These are phyloP conservation scores for Catunica adiposa DNA, from an alignment of 2,329 filamentous ascomycete genomes.

Conservation along the genomic window DNA sequence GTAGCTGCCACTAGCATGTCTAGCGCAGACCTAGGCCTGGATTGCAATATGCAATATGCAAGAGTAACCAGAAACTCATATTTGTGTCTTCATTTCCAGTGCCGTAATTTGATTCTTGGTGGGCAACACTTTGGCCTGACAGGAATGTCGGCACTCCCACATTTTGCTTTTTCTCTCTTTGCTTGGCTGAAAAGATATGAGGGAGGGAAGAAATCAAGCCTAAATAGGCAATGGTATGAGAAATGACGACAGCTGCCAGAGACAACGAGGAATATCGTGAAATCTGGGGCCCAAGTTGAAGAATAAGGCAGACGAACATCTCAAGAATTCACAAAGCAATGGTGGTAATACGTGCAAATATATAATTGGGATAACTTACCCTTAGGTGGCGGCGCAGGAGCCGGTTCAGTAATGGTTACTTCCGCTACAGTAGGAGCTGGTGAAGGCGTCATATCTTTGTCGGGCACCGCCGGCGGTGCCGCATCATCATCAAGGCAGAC, in stretches of 20 bases:
- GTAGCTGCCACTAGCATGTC: neutral
- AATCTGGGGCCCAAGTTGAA: neutral
- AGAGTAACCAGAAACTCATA: neutral
- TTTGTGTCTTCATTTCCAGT: neutral
- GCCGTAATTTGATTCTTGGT: neutral
- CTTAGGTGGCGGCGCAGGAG: slow-evolving; percentile 8
- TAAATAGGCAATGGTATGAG: neutral
- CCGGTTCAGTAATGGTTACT: slow-evolving; percentile 1
- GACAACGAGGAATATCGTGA: neutral
- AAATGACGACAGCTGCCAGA: slow-evolving; percentile 2
- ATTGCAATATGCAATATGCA: slow-evolving; percentile 1
- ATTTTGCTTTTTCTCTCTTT: neutral
- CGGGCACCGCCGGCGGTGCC: slow-evolving; percentile 9
- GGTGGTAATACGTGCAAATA: neutral
- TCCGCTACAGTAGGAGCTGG: neutral
- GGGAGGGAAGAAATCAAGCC: neutral
- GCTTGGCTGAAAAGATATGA: neutral
- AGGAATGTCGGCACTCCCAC: too few species aligned
- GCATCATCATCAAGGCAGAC: slow-evolving; percentile 51
- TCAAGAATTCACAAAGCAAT: neutral
- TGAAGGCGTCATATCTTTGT: slow-evolving; percentile 2
- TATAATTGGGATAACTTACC: slow-evolving; percentile 7
- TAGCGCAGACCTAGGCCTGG: neutral
- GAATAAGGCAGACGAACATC: neutral
- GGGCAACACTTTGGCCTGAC: too few species aligned